Evolutionary conservation across 768 basidiomycete genomes (phyloP), one percentile per base, ranked within the genome.

Genomic region (Phylloporus rhodoxanthus): DNA sequence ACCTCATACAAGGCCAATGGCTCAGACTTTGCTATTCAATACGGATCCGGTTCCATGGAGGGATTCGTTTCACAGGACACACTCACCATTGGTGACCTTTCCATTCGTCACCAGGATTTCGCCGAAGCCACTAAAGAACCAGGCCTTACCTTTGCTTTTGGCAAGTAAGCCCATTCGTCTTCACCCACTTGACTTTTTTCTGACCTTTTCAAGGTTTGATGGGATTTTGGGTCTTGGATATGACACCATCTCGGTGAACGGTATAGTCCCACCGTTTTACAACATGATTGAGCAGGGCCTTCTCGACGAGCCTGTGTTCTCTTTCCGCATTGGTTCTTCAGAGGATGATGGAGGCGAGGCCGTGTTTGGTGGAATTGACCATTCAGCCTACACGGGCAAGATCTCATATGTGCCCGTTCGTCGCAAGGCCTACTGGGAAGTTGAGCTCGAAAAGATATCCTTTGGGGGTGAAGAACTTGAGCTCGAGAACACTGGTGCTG

Each of bases 371-470:
- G 95, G 93, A 37, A 78, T 97, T 53, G 93, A 99, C 67, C 45
- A 68, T 10, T 57, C 57, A 21, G 86, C 89, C 29, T 97, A 87
- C 73, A 79, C 68, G 5, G 96, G 96, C 66, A 73, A 83, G 62
- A 77, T 99, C 52, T 61, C 68, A 20, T 98, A 98, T 60, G 91
- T 87, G 26, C 95, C 96, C 44, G 76, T 99, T 45, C 85, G 94
- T 59, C 82, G 91, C 59, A 92, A 90, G 77, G 96, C 91, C 5
- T 98, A 96, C 72, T 96, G 94, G 94, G 95, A 98, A 70, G 91
- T 98, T 40, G 92, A 96, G 66, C 85, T 99, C 23, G 77, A 90
- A 71, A 84, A 84, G 66, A 75, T 99, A 53, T 60, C 72, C 4
- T 94, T 99, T 49, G 96, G 94, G 42, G 75, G 84, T 38, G 95